Conservation (phyloP, 1,284 basidiomycete species). For the Malassezia japonica region DNA sequence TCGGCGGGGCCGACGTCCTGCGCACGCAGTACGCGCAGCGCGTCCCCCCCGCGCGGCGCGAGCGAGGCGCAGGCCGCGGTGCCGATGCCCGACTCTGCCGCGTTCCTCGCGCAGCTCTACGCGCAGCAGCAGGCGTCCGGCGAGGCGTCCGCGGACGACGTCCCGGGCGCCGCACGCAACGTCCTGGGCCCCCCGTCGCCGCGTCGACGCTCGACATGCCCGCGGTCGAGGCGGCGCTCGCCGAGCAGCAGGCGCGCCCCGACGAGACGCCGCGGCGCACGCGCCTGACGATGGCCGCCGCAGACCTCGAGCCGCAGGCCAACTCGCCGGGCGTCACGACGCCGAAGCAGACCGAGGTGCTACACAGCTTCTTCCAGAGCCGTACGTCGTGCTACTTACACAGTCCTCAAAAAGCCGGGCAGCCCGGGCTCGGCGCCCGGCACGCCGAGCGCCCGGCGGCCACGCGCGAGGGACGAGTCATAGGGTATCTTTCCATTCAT, state of each 20-base stretch:
- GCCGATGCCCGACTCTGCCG: conserved; percentile 21
- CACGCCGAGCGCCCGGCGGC: conserved; percentile 4
- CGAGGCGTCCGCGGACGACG: background rate
- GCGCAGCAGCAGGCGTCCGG: conserved; percentile 24
- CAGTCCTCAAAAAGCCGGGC: conserved; percentile 16
- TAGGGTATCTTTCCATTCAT: background rate
- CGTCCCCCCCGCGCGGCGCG: background rate
- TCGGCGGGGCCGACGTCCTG: background rate
- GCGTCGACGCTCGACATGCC: conserved; percentile 17
- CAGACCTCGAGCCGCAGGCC: no score
- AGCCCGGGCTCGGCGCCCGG: conserved; percentile 2
- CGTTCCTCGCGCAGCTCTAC: conserved; percentile 27
- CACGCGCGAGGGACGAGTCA: background rate
- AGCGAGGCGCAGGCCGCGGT: conserved; percentile 13
- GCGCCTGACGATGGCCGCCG: background rate
- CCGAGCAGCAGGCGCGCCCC: conserved; percentile 14
- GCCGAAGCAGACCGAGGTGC: conserved; percentile 36
- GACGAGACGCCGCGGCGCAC: background rate
- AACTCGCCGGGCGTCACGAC: conserved; percentile 18
- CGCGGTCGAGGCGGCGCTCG: conserved; percentile 10
- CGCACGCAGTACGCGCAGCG: background rate
- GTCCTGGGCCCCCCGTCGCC: conserved; percentile 11
- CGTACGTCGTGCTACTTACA: conserved; percentile 13
- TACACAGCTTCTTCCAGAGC: conserved; percentile 44
- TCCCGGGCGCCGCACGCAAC: conserved; percentile 2